Evolutionary conservation across 805 yeast genomes (phyloP), one percentile per base, ranked within the genome.

Genomic region (Candida namnaoensis): DNA sequence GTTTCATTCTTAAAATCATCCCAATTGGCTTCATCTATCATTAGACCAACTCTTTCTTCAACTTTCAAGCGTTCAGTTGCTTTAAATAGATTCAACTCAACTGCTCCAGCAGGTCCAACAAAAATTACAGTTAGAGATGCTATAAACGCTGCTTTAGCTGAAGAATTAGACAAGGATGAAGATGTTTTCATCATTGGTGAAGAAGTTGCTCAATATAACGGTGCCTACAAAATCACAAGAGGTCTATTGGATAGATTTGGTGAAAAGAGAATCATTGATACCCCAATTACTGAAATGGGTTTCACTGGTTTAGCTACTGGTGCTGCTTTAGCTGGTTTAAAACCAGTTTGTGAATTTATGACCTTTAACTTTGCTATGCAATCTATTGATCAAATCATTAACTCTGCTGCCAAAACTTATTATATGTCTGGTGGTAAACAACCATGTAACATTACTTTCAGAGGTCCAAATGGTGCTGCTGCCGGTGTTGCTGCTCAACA

Each of bases 401-500:
- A 93, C 78, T 90, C 98, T 44, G 98, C 97, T 41, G 99, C 98
- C 49, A 93, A 91, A 76, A 93, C 99, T 39, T 88, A 80, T 68
- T 93, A 93, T 74, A 93, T 93, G 99, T 87, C 96, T 49, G 99
- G 99, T 65, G 99, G 99, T 74, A 85, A 81, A 49, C 96, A 90
- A 69, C 91, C 91, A 48, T 90, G 97, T 75, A 90, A 87, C 69
- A 87, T 91, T 61, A 90, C 95, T 42, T 93, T 93, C 76, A 83
- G 99, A 71, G 99, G 99, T 59, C 98, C 99, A 47, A 93, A 93
- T 68, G 99, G 99, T 69, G 96, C 99, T 39, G 96, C 99, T 54
- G 97, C 97, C 39, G 98, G 98, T 78, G 99, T 93, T 54, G 99
- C 79, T 56, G 99, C 99, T 45, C 99, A 93, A 71, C 99, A 93